A percentile compares a stretch with the other conserved stretches of the same genome.
phyloP scores from a whole-genome alignment of 352 stramenopile genomes.

The Peronosclerospora sorghi region DNA sequence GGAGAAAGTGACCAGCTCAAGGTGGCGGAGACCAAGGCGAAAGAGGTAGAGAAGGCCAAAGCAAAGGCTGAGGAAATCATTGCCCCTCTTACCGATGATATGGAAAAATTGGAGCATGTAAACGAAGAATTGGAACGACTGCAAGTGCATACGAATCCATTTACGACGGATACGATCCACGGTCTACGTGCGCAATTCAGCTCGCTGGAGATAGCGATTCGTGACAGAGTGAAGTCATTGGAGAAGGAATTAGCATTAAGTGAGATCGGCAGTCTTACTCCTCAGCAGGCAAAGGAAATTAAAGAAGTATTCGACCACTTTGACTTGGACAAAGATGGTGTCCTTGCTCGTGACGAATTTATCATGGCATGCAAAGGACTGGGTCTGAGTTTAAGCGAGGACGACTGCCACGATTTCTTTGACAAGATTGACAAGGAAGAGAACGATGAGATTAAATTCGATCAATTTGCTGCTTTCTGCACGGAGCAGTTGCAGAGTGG shows the following conservation, averaged over 20 bases:
- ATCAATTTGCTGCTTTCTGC: conserved; percentile 80
- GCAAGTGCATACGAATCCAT: conserved; percentile 83
- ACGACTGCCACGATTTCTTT: conserved; percentile 84
- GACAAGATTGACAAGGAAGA: conserved; percentile 78
- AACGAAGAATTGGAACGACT: conserved; percentile 72
- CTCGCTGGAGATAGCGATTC: conserved; percentile 66
- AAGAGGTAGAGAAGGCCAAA: conserved; percentile 18
- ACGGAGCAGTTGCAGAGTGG: conserved; percentile 83
- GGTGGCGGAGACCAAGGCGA: conserved; percentile 9
- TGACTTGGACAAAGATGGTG: conserved; percentile 78
- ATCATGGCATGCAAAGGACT: conserved; percentile 87
- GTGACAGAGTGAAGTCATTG: conserved; percentile 80
- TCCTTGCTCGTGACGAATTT: conserved; percentile 81
- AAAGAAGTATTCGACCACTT: conserved; percentile 88
- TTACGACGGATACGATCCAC: conserved; percentile 86
- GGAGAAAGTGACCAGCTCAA: conserved; percentile 22
- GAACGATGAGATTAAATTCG: conserved; percentile 78
- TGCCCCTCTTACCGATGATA: conserved; percentile 48
- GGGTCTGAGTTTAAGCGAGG: conserved; percentile 75
- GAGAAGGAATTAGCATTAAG: conserved; percentile 83
- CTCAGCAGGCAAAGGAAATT: conserved; percentile 79
- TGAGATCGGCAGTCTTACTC: conserved; percentile 72
- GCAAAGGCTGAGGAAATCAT: conserved; percentile 24
- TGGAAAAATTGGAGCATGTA: conserved; percentile 77
- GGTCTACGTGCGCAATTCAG: conserved; percentile 72